These are phyloP conservation scores for Gossypium herbaceum DNA, from an alignment of 345 rosid genomes.

Conservation along the genomic window DNA sequence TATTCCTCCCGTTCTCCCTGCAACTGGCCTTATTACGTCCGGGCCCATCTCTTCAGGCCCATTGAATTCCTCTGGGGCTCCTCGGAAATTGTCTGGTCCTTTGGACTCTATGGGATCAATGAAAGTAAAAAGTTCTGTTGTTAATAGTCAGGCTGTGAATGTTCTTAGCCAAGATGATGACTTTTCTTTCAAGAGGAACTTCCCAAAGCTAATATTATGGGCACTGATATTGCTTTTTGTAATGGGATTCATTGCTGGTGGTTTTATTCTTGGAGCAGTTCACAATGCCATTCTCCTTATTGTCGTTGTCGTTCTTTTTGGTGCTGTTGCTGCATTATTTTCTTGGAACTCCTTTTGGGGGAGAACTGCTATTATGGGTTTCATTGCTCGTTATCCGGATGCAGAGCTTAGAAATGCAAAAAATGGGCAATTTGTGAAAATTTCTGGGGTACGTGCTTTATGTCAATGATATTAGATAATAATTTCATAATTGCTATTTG, in stretches of 20 bases:
- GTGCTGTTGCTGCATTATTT: conserved; percentile 61
- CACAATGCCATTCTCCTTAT: conserved; percentile 78
- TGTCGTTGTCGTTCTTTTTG: conserved; percentile 65
- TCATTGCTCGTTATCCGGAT: conserved; percentile 73
- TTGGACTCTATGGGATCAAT: conserved; percentile 76
- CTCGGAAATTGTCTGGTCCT: conserved; percentile 92
- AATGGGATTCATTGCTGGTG: conserved; percentile 86
- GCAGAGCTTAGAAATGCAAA: conserved; percentile 93
- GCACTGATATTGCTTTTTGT: conserved; percentile 60
- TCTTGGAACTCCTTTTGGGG: conserved; percentile 85
- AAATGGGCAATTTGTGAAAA: conserved; percentile 94
- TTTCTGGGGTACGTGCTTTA: conserved; percentile 83
- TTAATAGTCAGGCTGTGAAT: conserved; percentile 80
- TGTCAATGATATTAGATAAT: neutral
- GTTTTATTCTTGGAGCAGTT: conserved; percentile 80
- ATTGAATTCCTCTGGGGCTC: conserved; percentile 77
- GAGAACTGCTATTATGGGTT: conserved; percentile 63
- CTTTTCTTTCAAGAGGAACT: conserved; percentile 60
- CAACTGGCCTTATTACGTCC: conserved; percentile 92
- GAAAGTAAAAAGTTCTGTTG: conserved; percentile 50
- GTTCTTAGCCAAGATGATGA: conserved; percentile 64
- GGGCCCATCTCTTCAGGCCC: conserved; percentile 88
- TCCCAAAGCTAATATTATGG: conserved; percentile 81
- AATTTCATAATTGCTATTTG: neutral
- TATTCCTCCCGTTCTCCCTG: conserved; percentile 77